These are phyloP conservation scores for Chlorella sp. DNA, from an alignment of 139 green algal species.

Conservation along the genomic window DNA sequence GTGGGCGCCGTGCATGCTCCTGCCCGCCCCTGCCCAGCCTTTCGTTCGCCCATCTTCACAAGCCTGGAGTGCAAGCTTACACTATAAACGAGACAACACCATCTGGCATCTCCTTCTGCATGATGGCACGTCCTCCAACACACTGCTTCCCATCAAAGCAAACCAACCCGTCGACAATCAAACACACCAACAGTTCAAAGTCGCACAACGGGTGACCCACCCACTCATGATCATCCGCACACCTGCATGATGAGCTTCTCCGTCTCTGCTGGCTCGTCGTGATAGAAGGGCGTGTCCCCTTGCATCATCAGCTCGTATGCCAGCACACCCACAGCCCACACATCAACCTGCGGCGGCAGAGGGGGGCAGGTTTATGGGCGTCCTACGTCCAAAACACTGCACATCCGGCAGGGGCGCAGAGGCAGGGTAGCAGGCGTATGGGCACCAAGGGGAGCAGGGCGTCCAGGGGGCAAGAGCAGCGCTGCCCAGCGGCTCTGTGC, in stretches of 20 bases:
- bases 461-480: background rate
- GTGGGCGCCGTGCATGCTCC: too few species aligned
- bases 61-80: too few species aligned
- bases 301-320: slow-evolving; percentile 86
- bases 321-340: slow-evolving; percentile 88
- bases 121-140: too few species aligned
- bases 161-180: too few species aligned
- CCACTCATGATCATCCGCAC: slow-evolving; percentile 31
- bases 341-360: slow-evolving; percentile 49
- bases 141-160: too few species aligned
- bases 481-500: too few species aligned
- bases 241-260: slow-evolving; percentile 72
- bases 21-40: too few species aligned
- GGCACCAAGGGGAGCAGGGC: background rate
- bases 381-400: background rate
- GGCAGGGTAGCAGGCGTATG: background rate
- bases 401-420: background rate
- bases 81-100: too few species aligned
- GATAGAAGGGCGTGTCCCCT: slow-evolving; percentile 55
- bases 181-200: too few species aligned
- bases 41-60: too few species aligned
- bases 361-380: slow-evolving; percentile 14
- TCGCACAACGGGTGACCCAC: too few species aligned
- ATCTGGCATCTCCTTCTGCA: too few species aligned
- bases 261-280: slow-evolving; percentile 81